Evolutionary conservation across 1,139 yeast species (phyloP), one percentile per base, ranked within the genome.

Genomic region (Scheffersomyces titani): DNA sequence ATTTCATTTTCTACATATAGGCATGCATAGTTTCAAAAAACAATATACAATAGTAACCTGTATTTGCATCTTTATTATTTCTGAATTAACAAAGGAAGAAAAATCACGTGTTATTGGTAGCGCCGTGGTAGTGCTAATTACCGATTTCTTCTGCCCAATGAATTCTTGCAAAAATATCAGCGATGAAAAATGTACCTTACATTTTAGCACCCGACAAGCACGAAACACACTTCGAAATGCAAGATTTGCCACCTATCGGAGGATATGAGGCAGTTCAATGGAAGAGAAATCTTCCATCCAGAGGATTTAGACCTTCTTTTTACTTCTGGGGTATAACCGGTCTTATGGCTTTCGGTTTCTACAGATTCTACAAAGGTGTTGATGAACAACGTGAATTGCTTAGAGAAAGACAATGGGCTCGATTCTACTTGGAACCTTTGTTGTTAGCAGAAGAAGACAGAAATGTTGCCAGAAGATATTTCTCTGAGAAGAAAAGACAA

Each of bases 251-350:
- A 70, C 97, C 97, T 61, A 80, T 85, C 66, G 92, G 91, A 61
- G 97, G 97, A 66, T 91, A 90, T 68, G 93, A 88, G 64, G 89
- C 91, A 54, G 84, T 91, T 59, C 97, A 91, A 77, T 91, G 97
- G 96, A 89, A 88, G 77, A 85, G 97, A 74, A 89, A 90, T 72
- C 76, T 91, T 59, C 97, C 97, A 46, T 77, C 96, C 3, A 82
- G 97, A 67, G 97, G 97, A 3, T 90, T 90, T 76, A 80, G 96
- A 63, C 94, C 96, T 19, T 76, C 86, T 52, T 78, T 90, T 55
- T 90, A 88, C 76, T 81, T 90, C 60, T 84, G 85, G 70, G 85
- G 89, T 48, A 73, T 89, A 58, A 76, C 84, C 45, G 90, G 86
- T 9, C 67, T 87, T 70, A 84, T 89, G 74, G 80, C 86, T 5